Evolutionary conservation across 208 protist genomes (phyloP), one percentile per base, ranked within the genome.

Genomic region (Crithidia brevicula): DNA sequence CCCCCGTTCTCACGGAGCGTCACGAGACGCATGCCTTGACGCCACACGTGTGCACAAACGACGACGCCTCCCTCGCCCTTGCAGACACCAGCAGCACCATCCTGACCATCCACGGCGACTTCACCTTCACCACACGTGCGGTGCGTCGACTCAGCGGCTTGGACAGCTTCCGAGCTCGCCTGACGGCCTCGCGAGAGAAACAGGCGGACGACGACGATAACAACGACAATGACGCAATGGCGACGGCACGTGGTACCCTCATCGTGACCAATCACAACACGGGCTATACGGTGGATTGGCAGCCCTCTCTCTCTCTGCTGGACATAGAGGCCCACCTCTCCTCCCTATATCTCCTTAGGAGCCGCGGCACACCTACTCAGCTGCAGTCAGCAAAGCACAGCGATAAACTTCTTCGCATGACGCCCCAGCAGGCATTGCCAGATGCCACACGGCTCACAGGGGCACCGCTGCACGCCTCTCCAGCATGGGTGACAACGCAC

Each of bases 81-180:
- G 28, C 23, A 1, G 28, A 28, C 22, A 18, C 36, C 36, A 36
- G n/a, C 52, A 38, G 28, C 23, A 46, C 36, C 36, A 28, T 60
- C 30, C 52, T 58, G 31, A 58, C 52, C 8, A 22, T 58, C 31
- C 54, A 60, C 54, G 54, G 54, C 28, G 54, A 60, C 54, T 60
- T 60, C 34, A 18, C n/a, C 36, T 60, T 60, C 34, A 47, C 54
- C 10, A 23, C 36, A 11, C 36, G 54, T 28, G 54, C 54, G 36
- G 34, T 60, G 54, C 54, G 33, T 0, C 33, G 46, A 36, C 54
- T 60, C n/a, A 7, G 15, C 10, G 36, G 36, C 8, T 16, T 40
- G 36, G 36, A 40, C 10, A 40, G n/a, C n/a, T n/a, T n/a, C n/a
- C n/a, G n/a, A n/a, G n/a, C n/a, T n/a, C n/a, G n/a, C n/a, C n/a